Conservation (phyloP, 2,329 filamentous ascomycete species). For the Polychaeton citri region DNA sequence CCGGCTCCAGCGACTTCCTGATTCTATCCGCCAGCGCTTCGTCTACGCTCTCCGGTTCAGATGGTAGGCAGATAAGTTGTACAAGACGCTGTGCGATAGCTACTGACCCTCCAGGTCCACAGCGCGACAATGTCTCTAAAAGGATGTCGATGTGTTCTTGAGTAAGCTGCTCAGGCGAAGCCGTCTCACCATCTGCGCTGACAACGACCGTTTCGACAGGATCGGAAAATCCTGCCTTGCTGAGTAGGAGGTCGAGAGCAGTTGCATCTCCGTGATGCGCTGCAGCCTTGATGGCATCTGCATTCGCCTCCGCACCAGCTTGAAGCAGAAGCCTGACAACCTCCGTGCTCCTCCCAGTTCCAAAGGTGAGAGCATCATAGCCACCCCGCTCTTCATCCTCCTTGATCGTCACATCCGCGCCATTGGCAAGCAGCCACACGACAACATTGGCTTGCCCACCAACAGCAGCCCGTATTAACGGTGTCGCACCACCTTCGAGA, state of each 20-base stretch:
- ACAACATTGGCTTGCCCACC: slow-evolving; percentile 4
- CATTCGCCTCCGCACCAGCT: slow-evolving; percentile 1
- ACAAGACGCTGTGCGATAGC: not conserved
- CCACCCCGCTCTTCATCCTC: not conserved
- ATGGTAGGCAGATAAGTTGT: not conserved
- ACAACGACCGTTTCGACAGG: not conserved
- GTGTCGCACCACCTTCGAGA: slow-evolving; percentile 5
- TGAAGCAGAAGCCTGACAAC: slow-evolving; percentile 2
- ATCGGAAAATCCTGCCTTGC: slow-evolving; percentile 2
- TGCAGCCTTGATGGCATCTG: slow-evolving; percentile 3
- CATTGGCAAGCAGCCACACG: slow-evolving; percentile 3
- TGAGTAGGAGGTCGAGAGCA: slow-evolving; percentile 2
- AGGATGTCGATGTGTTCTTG: not conserved
- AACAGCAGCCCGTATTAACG: slow-evolving; percentile 7
- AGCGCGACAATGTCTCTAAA: not conserved
- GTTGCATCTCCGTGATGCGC: slow-evolving; percentile 4
- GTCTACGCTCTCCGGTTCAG: too few relatives aligned
- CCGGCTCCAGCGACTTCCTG: too few relatives aligned
- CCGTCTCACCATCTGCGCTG: not conserved
- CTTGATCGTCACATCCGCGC: slow-evolving; percentile 2
- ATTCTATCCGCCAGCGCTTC: too few relatives aligned
- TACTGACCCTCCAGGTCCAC: not conserved
- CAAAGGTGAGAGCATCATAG: slow-evolving; percentile 4
- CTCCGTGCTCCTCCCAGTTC: slow-evolving; percentile 2
- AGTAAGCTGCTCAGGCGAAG: too few relatives aligned